Evolutionary conservation across 768 basidiomycete genomes (phyloP), one percentile per base, ranked within the genome.

Genomic region (Basidioascus undulatus): DNA sequence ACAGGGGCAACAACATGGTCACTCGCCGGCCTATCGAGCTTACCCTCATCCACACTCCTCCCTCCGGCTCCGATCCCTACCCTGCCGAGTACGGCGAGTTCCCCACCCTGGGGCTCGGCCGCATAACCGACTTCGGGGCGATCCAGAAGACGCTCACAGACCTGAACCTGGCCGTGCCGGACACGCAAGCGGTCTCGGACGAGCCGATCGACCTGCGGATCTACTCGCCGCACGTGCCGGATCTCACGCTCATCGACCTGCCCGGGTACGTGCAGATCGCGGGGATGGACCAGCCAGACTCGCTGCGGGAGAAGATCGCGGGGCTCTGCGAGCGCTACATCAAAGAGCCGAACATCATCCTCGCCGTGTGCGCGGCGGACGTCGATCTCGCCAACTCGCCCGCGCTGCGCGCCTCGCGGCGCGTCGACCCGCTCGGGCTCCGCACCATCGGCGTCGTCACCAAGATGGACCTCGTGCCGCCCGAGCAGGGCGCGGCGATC

Each of bases 331-430:
- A 94, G 42, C 81, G 75, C 55, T 98, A 98, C 57, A 98, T 98
- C 51, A 73, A 81, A n/a, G 84, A 94, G 55, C 89, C 92, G n/a
- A 98, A 98, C 58, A 84, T 98, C 58, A 78, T 96, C 50, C 70
- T 98, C n/a, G 89, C 92, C 5, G 82, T 98, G 15, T 98, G 92
- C 55, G 81, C 92, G 7, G 92, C 92, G 7, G 87, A 98, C 56
- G 92, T 98, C 41, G 92, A 98, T 61, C 68, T 98, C 11, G 92
- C 92, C 45, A 98, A 98, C 58, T 92, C 86, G 0, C 87, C 92
- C 6, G 92, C 92, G 0, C 63, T 98, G 37, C 68, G 84, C 37
- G 86, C 92, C 0, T 87, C 83, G 57, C 68, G 87, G 32, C 76
- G 79, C 47, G 81, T 96, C 4, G 92, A 98, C 54, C 89, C 89